Percentiles rank a stretch among this genome's conserved stretches.
Evolutionary conservation across 2,329 filamentous ascomycete genomes (phyloP).

Genomic region (Rhynchosporium secalis): DNA sequence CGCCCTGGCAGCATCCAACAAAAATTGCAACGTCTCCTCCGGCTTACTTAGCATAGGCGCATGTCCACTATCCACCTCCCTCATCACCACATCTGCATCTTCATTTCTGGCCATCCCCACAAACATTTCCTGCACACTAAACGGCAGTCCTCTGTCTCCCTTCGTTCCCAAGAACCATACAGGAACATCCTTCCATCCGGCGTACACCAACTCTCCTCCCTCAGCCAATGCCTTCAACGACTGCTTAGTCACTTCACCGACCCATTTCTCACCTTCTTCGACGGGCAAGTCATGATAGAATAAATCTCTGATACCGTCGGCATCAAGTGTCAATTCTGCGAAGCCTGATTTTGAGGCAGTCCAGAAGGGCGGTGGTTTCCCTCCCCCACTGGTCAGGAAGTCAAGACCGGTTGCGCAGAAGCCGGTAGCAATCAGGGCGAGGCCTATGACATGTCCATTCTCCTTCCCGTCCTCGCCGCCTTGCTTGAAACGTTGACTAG

Average conservation of each 20-base stretch:
- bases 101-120: slow-evolving; percentile 42
- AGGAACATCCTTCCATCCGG: slow-evolving; percentile 37
- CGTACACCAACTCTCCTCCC: slow-evolving; percentile 39
- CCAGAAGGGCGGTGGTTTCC: slow-evolving; percentile 43
- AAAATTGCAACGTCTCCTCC: slow-evolving; percentile 40
- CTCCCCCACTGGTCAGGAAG: slow-evolving; percentile 43
- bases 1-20: slow-evolving; percentile 42
- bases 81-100: slow-evolving; percentile 39
- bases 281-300: slow-evolving; percentile 49
- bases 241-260: slow-evolving; percentile 42
- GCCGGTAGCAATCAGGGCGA: slow-evolving; percentile 44
- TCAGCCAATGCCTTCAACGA: slow-evolving; percentile 45
- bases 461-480: slow-evolving; percentile 13
- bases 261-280: slow-evolving; percentile 45
- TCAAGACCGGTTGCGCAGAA: slow-evolving; percentile 40
- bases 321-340: slow-evolving; percentile 43
- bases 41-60: slow-evolving; percentile 47
- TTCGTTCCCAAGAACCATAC: slow-evolving; percentile 43
- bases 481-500: slow-evolving; percentile 15
- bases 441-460: slow-evolving; percentile 42
- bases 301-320: slow-evolving; percentile 39
- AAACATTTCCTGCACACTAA: slow-evolving; percentile 41
- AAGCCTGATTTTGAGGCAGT: slow-evolving; percentile 32
- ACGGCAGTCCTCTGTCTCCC: slow-evolving; percentile 44
- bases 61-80: slow-evolving; percentile 45